Evolutionary conservation across 139 green algal species (phyloP), one percentile per base, ranked within the genome.

Genomic region (Chlorella ohadii): DNA sequence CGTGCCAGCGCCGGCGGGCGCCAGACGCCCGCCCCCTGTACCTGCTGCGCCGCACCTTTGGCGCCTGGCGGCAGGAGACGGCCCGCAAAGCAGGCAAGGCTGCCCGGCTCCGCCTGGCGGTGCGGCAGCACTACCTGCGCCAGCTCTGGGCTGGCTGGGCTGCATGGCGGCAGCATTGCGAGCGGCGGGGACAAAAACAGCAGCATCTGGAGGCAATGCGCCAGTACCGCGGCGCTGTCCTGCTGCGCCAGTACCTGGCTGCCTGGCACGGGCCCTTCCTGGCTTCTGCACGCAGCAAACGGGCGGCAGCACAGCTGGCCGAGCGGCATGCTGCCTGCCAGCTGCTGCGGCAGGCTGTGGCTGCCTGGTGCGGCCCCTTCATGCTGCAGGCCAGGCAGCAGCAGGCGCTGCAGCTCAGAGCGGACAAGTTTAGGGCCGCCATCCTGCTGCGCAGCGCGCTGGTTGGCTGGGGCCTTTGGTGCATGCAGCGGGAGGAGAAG

Each of bases 91-190:
- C 76, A 23, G 2, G 12, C 55, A 55, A 70, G 22, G 59, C 38
- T 12, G 59, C 65, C 56, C 76, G 59, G 11, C 71, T 27, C 36
- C 57, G 38, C 22, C 4, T 72, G 25, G 59, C 76, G 0, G 76
- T 82, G 59, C 76, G 59, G 76, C 59, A 82, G 20, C 27, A 17
- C 57, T 71, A 71, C 59, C 25, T 72, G 34, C 36, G 36, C 11
- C 38, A 59, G 25, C 27, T 82, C 36, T 57, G 38, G 57, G 27
- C 64, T 12, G 76, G 34, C 34, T 39, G 71, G 57, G 31, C 56
- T 20, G 76, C 23, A 17, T 59, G 41, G 76, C 25, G 28, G 76
- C 36, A 61, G 59, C 36, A 72, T 59, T 59, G 61, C 59, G 55
- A 25, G 20, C 31, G 22, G 55, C 31, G 36, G 55, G 19, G 25